A percentile compares a stretch with the other conserved stretches of the same genome.
Conservation (phyloP, 2,329 filamentous ascomycete species). For the Coccinonectria pachysandricola region DNA sequence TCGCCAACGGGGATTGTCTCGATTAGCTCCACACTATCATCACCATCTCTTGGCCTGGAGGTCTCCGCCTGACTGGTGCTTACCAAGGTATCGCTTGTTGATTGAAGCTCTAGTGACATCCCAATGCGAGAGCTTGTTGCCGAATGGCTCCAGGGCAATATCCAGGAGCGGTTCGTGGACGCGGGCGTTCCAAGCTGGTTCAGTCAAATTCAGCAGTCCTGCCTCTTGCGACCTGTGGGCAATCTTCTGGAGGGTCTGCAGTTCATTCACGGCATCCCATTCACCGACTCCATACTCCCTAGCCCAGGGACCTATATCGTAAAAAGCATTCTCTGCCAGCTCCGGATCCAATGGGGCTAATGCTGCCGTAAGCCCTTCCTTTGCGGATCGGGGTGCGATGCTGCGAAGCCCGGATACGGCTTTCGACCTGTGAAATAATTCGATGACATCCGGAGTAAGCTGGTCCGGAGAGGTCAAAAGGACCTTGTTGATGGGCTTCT, state of each 20-base stretch:
- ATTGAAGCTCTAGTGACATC: constrained; percentile 2
- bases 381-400: not conserved
- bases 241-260: not conserved
- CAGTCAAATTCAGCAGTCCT: constrained; percentile 1
- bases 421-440: not conserved
- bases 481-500: constrained; percentile 1
- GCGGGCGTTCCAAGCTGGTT: constrained; percentile 3
- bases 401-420: not conserved
- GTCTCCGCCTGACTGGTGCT: constrained; percentile 1
- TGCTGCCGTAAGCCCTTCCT: not conserved
- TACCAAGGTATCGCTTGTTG: constrained; percentile 1
- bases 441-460: not conserved
- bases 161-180: constrained; percentile 2
- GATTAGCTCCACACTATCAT: constrained; percentile 2
- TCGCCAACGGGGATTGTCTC: constrained; percentile 1
- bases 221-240: constrained; percentile 1
- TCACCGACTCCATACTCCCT: not conserved
- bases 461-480: not conserved
- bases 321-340: not conserved
- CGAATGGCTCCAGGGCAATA: constrained; percentile 1
- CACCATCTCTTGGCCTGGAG: constrained; percentile 1
- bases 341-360: not conserved
- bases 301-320: constrained; percentile 1
- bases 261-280: constrained; percentile 1
- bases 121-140: constrained; percentile 1